These are phyloP conservation scores for Mycena rosella DNA, from an alignment of 768 basidiomycete species.

Conservation along the genomic window DNA sequence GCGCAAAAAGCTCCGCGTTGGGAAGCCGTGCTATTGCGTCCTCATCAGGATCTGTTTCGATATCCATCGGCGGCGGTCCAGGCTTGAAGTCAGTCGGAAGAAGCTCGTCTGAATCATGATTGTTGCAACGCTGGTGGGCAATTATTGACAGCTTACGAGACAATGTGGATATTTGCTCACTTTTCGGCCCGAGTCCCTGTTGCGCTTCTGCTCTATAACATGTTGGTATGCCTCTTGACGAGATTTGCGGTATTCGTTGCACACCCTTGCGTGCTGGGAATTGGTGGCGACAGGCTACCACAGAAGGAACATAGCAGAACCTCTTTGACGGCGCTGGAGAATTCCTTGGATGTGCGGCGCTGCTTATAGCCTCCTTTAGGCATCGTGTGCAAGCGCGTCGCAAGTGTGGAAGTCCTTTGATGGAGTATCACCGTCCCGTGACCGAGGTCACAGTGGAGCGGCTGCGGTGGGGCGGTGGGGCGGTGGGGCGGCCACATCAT, in stretches of 20 bases:
- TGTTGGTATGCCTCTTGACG: neutral
- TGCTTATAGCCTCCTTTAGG: neutral
- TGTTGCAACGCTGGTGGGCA: neutral
- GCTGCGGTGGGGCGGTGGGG: too few species aligned
- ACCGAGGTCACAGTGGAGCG: too few species aligned
- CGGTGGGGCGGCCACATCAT: too few species aligned
- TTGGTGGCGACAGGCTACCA: neutral
- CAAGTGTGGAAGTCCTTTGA: too few species aligned
- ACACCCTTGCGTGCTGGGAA: neutral
- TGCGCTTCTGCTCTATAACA: neutral
- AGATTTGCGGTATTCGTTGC: too few species aligned
- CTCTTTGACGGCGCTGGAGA: too few species aligned
- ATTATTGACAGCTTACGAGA: neutral
- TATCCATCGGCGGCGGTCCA: neutral
- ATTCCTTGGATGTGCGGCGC: neutral
- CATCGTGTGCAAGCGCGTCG: too few species aligned
- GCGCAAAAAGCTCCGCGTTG: neutral
- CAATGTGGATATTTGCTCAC: neutral
- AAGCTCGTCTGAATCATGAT: too few species aligned
- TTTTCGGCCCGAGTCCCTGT: neutral
- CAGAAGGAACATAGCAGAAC: neutral
- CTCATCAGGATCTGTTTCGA: too few species aligned
- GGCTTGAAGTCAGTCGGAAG: too few species aligned
- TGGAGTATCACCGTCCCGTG: too few species aligned
- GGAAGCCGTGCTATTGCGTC: neutral